phyloP scores from a whole-genome alignment of 2,329 filamentous ascomycete species.

The Drechslerella dactyloides region DNA sequence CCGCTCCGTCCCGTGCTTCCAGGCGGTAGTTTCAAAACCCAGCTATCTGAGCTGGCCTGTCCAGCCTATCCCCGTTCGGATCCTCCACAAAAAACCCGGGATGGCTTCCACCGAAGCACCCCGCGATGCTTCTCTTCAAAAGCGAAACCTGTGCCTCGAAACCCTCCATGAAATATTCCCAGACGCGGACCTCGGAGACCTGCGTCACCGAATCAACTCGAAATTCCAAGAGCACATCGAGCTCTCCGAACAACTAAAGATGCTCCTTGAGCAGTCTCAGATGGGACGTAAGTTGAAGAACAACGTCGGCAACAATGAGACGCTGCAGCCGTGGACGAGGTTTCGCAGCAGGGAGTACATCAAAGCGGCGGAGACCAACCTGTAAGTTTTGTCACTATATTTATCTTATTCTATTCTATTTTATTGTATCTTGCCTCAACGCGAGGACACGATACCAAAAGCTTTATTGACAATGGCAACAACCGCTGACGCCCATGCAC shows the following conservation, averaged over 20 bases:
- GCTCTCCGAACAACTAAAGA: constrained; percentile 75
- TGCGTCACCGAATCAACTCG: constrained; percentile 75
- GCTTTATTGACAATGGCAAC: too few relatives aligned
- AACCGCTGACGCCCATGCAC: background rate
- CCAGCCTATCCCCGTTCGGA: background rate
- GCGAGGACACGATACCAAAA: too few relatives aligned
- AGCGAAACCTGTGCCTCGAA: constrained; percentile 36
- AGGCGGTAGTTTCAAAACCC: background rate
- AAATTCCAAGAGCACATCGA: constrained; percentile 76
- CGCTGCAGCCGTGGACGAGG: constrained; percentile 65
- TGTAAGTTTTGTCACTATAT: constrained; percentile 61
- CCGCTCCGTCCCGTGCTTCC: background rate
- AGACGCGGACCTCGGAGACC: constrained; percentile 71
- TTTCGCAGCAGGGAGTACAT: constrained; percentile 74
- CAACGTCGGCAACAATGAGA: constrained; percentile 57
- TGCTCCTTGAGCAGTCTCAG: constrained; percentile 69
- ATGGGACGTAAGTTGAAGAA: constrained; percentile 56
- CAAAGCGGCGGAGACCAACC: constrained; percentile 70
- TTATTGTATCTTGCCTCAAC: too few relatives aligned
- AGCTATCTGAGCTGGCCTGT: background rate
- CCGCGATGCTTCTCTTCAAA: background rate
- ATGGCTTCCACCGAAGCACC: constrained; percentile 19
- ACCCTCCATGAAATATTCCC: constrained; percentile 43
- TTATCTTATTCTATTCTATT: too few relatives aligned
- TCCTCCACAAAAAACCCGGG: background rate